A percentile compares a stretch with the other conserved stretches of the same genome.
Evolutionary conservation across 805 yeast species (phyloP).

Genomic region (Candida coquimbonensis): DNA sequence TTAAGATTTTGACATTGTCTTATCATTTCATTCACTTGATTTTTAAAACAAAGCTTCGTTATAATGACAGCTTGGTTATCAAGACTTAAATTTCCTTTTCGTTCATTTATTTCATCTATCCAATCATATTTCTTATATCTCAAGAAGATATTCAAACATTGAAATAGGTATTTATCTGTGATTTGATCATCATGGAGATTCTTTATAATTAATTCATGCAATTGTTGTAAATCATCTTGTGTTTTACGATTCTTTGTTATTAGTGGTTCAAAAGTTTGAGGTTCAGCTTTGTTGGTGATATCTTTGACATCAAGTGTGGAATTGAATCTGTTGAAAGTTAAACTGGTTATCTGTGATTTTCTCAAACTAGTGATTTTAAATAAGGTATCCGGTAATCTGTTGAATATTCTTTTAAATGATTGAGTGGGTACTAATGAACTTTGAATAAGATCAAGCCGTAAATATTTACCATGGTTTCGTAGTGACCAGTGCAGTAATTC

Average conservation of each 20-base stretch:
- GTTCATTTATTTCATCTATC: conserved; percentile 1
- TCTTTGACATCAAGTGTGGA: not conserved
- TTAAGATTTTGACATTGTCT: too few species aligned
- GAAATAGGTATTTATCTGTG: conserved; percentile 1
- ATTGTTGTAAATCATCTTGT: not conserved
- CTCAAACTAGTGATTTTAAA: too few species aligned
- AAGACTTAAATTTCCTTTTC: not conserved
- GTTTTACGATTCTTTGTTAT: conserved; percentile 2
- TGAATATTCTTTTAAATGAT: not conserved
- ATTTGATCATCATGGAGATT: not conserved
- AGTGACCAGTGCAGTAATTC: conserved; percentile 7
- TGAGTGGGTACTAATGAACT: conserved; percentile 3
- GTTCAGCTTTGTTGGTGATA: too few species aligned
- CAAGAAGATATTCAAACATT: conserved; percentile 5
- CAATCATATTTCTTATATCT: conserved; percentile 8
- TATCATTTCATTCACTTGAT: too few species aligned
- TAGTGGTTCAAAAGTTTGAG: not conserved
- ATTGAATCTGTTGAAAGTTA: not conserved
- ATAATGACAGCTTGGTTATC: not conserved
- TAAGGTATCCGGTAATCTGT: not conserved
- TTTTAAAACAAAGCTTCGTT: too few species aligned
- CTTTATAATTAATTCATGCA: not conserved
- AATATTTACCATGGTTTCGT: conserved; percentile 1
- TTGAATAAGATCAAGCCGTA: not conserved
- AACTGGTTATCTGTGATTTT: not conserved